phyloP scores from a whole-genome alignment of 768 basidiomycete genomes.

The Pleurotus tuoliensis region DNA sequence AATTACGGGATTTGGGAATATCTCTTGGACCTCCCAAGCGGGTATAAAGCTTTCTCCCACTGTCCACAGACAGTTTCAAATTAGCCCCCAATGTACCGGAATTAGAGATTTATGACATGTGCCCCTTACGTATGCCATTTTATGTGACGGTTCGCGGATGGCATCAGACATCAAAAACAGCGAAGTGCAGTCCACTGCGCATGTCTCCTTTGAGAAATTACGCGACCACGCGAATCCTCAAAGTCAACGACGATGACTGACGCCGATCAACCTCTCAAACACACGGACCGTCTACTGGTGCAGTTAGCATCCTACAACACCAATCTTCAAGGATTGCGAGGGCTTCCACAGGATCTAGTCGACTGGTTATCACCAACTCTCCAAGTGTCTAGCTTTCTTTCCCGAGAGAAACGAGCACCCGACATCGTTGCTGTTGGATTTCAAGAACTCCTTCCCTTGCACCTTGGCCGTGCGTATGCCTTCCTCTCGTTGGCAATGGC shows the following conservation, averaged over 20 bases:
- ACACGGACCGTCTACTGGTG: slow-evolving; percentile 46
- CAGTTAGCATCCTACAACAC: slow-evolving; percentile 92
- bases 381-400: slow-evolving; percentile 69
- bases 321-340: slow-evolving; percentile 73
- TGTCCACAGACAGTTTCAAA: no score
- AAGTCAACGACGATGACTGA: slow-evolving; percentile 1
- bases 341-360: slow-evolving; percentile 80
- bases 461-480: slow-evolving; percentile 71
- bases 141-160: no score
- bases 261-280: not conserved
- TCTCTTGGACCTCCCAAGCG: slow-evolving; percentile 14
- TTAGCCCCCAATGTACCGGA: no score
- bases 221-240: not conserved
- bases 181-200: no score
- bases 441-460: slow-evolving; percentile 88
- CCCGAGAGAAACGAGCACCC: slow-evolving; percentile 60
- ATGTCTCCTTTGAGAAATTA: no score
- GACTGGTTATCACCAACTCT: slow-evolving; percentile 89
- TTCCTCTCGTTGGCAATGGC: not conserved
- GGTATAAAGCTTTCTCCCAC: not conserved
- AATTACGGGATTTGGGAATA: slow-evolving; percentile 34
- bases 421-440: slow-evolving; percentile 91
- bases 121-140: no score
- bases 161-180: no score
- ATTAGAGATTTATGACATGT: no score